Percentiles rank a stretch among this genome's conserved stretches.
Evolutionary conservation across 2,329 filamentous ascomycete genomes (phyloP).

Genomic region (Mycogone perniciosa): DNA sequence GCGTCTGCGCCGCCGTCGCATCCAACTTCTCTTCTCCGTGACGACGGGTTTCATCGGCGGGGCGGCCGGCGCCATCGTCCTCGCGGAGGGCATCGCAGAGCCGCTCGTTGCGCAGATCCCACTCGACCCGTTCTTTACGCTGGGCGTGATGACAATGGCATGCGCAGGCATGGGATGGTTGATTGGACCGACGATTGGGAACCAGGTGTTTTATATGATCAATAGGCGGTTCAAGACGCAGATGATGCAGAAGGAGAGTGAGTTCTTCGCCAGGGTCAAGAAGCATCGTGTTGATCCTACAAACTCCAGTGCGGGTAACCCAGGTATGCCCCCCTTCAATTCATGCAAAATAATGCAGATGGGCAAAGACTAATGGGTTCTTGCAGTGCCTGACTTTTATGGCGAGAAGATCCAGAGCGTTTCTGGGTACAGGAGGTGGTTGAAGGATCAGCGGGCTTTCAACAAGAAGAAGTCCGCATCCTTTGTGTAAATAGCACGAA

Average conservation of each 20-base stretch:
- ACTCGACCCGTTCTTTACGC: constrained; percentile 78
- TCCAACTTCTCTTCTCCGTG: constrained; percentile 74
- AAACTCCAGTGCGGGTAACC: constrained; percentile 83
- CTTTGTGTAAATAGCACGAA: constrained; percentile 43
- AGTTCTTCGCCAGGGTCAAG: constrained; percentile 89
- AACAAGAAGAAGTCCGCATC: constrained; percentile 83
- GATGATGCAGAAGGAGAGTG: constrained; percentile 83
- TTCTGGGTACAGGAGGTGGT: constrained; percentile 83
- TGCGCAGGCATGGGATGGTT: constrained; percentile 84
- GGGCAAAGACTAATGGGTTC: neutral
- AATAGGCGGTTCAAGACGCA: constrained; percentile 65
- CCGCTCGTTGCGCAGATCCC: constrained; percentile 64
- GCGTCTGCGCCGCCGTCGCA: constrained; percentile 75
- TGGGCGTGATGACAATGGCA: constrained; percentile 72
- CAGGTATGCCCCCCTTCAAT: constrained; percentile 42
- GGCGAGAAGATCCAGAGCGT: constrained; percentile 97
- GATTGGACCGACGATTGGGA: constrained; percentile 75
- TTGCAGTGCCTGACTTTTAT: constrained; percentile 83
- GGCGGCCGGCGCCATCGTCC: constrained; percentile 54
- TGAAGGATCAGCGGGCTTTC: constrained; percentile 96
- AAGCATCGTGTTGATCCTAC: constrained; percentile 87
- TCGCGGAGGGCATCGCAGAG: constrained; percentile 69
- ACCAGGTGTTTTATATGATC: constrained; percentile 67
- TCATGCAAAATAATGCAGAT: neutral
- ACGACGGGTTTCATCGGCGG: constrained; percentile 57